These are phyloP conservation scores for Nasturtium officinale DNA, from an alignment of 345 rosid genomes.

Conservation along the genomic window DNA sequence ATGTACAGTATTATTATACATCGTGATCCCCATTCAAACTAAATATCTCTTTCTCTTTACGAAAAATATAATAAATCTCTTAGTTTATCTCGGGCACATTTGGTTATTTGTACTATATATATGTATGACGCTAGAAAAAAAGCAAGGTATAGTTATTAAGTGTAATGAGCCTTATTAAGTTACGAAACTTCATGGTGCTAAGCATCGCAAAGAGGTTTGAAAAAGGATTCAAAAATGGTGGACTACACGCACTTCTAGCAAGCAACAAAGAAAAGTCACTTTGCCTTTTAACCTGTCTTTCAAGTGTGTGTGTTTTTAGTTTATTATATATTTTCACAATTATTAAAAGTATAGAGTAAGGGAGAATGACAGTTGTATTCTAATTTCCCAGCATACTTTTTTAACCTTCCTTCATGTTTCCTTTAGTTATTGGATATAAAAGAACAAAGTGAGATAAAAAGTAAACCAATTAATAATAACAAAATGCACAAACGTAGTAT, in stretches of 20 bases:
- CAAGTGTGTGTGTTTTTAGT: slow-evolving; percentile 9
- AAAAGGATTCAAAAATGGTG: slow-evolving; percentile 21
- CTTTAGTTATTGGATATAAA: slow-evolving; percentile 29
- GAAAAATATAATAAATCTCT: neutral
- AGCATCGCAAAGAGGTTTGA: slow-evolving; percentile 29
- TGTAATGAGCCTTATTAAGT: slow-evolving; percentile 17
- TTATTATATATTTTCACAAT: neutral
- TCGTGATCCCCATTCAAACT: slow-evolving; percentile 1
- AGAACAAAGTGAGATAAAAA: slow-evolving; percentile 22
- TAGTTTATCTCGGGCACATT: neutral
- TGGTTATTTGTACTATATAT: neutral
- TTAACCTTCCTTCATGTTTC: slow-evolving; percentile 31
- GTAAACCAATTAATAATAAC: slow-evolving; percentile 7
- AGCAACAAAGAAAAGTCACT: slow-evolving; percentile 13
- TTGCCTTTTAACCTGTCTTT: slow-evolving; percentile 41
- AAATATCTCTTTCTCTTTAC: neutral
- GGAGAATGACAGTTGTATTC: slow-evolving; percentile 25
- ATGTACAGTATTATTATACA: neutral
- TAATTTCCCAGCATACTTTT: slow-evolving; percentile 23
- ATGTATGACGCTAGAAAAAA: neutral
- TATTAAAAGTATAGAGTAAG: slow-evolving; percentile 8
- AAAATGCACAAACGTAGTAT: slow-evolving; percentile 26
- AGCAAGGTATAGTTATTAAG: neutral
- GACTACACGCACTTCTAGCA: slow-evolving; percentile 20
- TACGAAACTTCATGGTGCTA: slow-evolving; percentile 19